These are phyloP conservation scores for Tetrahymena thermophila DNA, from an alignment of 73 alveolate genomes.

Conservation along the genomic window DNA sequence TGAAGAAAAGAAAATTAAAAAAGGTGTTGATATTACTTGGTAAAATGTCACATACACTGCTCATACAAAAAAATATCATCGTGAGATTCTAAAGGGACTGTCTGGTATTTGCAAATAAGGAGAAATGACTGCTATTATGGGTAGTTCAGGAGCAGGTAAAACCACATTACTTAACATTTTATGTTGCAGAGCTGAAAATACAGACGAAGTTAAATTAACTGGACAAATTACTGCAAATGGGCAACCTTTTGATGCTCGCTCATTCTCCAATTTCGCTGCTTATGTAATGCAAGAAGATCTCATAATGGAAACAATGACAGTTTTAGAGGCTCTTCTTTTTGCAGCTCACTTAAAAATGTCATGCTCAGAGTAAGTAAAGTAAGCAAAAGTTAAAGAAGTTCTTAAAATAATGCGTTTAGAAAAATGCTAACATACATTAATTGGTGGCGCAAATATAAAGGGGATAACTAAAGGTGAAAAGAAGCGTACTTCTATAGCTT, in stretches of 20 bases:
- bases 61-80: no score
- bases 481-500: constrained; percentile 89
- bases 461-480: constrained; percentile 96
- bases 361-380: constrained; percentile 27
- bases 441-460: constrained; percentile 80
- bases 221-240: constrained; percentile 22
- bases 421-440: constrained; percentile 67
- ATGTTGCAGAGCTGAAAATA: no score
- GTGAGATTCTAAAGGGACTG: no score
- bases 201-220: not conserved
- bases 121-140: no score
- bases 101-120: no score
- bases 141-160: no score
- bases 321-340: constrained; percentile 16
- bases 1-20: not conserved
- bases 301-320: constrained; percentile 25
- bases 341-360: constrained; percentile 48
- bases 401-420: constrained; percentile 58
- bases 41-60: no score
- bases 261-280: constrained; percentile 64
- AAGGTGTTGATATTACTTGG: no score
- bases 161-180: no score
- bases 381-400: constrained; percentile 60
- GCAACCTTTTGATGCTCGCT: constrained; percentile 4
- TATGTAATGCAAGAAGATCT: constrained; percentile 70